Base-by-base conservation (phyloP, 2,329 filamentous ascomycete species). In the Cercospora zeina region DNA sequence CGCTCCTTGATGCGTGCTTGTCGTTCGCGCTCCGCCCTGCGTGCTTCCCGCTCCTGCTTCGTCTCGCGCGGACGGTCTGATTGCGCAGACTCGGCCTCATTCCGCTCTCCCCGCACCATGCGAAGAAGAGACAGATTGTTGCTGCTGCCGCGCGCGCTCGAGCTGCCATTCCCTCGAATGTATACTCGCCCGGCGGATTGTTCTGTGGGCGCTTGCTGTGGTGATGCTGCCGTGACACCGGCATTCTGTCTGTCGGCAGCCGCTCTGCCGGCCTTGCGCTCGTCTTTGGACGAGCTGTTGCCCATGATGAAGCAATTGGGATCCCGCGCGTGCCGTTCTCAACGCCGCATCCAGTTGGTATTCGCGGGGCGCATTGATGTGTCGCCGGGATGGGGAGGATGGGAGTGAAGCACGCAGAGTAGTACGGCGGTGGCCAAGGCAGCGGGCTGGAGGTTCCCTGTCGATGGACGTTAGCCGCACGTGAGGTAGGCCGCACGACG, bases 1-100 rank as follows among this genome's bases (percentile, higher is more conserved):
- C 95, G 86, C 75, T 99, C 95, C 75, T 91, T 91, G 47, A 89
- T 78, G 62, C 95, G 83, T 37, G 85, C 82, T 14, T 84, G 80
- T 50, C 91, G 87, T 75, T 97, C 93, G 71, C 87, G 89, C 75
- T 97, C 93, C 59, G 91, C 79, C 65, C 88, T 89, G 65, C 93
- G 85, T 19, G 91, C 91, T 75, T 99, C 95, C 45, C 91, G 85
- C 77, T 97, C 95, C 69, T 93, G 90, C 73, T 89, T 93, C 7
- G 92, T 97, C 78, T 97, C 93, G 62, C 91, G 85, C 62, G 91
- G 88, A 45, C 82, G 78, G 69, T 87, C 84, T 13, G 72, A 63
- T 24, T 67, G 61, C 2, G 82, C 74, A 6, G 78, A 73, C n/a
- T 76, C 73, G 67, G 69, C 81, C 76, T 63, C 85, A 80, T 67